These are phyloP conservation scores for Pseudocercospora vitis DNA, from an alignment of 2,329 filamentous ascomycete genomes.

Conservation along the genomic window DNA sequence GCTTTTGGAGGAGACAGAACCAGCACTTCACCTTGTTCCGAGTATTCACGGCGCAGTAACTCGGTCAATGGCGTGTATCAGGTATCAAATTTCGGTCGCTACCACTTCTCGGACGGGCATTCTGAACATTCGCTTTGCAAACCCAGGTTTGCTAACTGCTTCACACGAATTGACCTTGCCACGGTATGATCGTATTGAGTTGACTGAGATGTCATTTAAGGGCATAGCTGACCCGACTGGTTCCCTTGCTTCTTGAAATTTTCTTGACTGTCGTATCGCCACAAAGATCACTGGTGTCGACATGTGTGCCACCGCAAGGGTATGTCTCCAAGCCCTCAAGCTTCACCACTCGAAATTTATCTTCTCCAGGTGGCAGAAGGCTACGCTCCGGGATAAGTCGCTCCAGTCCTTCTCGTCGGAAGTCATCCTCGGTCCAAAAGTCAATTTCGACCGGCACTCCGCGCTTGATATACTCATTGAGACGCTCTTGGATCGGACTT, in stretches of 20 bases:
- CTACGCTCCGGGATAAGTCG: conserved; percentile 17
- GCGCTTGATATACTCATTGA: conserved; percentile 59
- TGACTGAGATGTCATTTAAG: too few relatives aligned
- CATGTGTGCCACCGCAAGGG: conserved; percentile 75
- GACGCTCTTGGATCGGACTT: conserved; percentile 59
- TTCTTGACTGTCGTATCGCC: conserved; percentile 65
- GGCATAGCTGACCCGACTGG: conserved; percentile 56
- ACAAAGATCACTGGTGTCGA: conserved; percentile 58
- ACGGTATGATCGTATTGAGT: too few relatives aligned
- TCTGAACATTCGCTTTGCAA: too few relatives aligned
- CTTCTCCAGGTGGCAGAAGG: conserved; percentile 39
- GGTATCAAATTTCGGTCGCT: too few relatives aligned
- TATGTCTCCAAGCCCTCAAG: conserved; percentile 69
- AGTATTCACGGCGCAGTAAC: too few relatives aligned
- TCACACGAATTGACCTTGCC: too few relatives aligned
- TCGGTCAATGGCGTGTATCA: too few relatives aligned
- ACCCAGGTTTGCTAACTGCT: too few relatives aligned
- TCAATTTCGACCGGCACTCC: conserved; percentile 62
- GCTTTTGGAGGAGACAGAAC: too few relatives aligned
- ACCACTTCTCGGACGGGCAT: too few relatives aligned
- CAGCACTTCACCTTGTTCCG: too few relatives aligned
- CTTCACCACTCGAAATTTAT: conserved; percentile 65
- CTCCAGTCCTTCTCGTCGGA: conserved; percentile 50
- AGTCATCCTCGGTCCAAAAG: conserved; percentile 47
- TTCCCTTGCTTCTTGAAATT: conserved; percentile 64